A percentile compares a stretch with the other conserved stretches of the same genome.
Evolutionary conservation across 495 filamentous ascomycete genomes (phyloP).

Genomic region (Aspergillus asperescens): DNA sequence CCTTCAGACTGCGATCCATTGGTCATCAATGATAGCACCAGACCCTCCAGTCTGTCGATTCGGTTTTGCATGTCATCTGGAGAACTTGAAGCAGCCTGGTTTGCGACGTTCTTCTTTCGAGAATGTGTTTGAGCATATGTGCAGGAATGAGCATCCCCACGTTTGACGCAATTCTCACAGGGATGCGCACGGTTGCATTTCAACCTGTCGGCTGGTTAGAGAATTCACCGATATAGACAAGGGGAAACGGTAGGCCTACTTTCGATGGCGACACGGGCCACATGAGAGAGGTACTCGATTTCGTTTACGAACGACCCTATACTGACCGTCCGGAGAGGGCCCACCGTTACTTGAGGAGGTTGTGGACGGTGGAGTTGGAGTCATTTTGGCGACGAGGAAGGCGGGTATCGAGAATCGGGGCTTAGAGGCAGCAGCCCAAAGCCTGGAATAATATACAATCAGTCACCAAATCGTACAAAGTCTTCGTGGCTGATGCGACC

Average conservation of each 20-base stretch:
- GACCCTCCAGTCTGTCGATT: conserved; percentile 91
- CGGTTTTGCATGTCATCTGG: conserved; percentile 99
- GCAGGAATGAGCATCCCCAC: conserved; percentile 77
- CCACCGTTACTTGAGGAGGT: conserved; percentile 66
- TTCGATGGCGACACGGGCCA: conserved; percentile 87
- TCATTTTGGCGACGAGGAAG: conserved; percentile 48
- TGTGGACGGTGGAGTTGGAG: conserved; percentile 87
- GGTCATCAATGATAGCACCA: conserved; percentile 95
- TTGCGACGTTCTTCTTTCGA: conserved; percentile 69
- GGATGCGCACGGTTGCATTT: conserved; percentile 93
- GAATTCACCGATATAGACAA: conserved; percentile 17
- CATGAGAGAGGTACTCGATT: conserved; percentile 94
- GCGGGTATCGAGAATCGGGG: background rate
- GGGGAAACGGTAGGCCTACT: conserved; percentile 54
- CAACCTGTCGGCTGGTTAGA: conserved; percentile 48
- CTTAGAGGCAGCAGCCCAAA: background rate
- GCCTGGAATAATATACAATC: background rate
- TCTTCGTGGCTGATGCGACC: background rate
- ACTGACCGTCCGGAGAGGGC: conserved; percentile 81
- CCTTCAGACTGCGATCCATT: conserved; percentile 67
- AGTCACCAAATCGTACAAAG: background rate
- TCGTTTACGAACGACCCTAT: conserved; percentile 84
- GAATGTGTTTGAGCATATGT: conserved; percentile 77
- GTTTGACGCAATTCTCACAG: conserved; percentile 93
- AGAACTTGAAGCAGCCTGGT: conserved; percentile 51